Evolutionary conservation across 73 alveolate species (phyloP).

Genomic region (Paraurostyla sp.): DNA sequence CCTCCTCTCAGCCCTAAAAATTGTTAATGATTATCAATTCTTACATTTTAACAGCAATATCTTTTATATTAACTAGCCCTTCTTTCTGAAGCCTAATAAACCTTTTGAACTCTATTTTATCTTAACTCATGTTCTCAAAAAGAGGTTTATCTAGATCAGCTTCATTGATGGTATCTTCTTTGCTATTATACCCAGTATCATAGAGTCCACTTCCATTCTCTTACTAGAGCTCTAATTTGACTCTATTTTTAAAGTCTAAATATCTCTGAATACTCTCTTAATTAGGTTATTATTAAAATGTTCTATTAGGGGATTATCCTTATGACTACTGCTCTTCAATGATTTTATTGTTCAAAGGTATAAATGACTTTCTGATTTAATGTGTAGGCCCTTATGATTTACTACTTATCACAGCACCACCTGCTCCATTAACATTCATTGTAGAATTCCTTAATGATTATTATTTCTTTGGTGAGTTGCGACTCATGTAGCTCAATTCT

Average conservation of each 20-base stretch:
- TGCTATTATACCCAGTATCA: constrained; percentile 1
- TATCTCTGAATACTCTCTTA: not conserved
- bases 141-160: constrained; percentile 45
- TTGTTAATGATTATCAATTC: too few species aligned
- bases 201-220: not conserved
- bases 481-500: not conserved
- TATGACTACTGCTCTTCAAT: too few species aligned
- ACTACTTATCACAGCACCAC: not conserved
- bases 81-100: constrained; percentile 44
- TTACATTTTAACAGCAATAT: constrained; percentile 46
- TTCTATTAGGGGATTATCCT: not conserved
- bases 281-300: not conserved
- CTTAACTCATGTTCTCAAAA: constrained; percentile 13
- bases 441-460: not conserved
- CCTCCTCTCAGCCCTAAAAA: constrained; percentile 43
- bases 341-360: not conserved
- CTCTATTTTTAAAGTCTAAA: not conserved
- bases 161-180: not conserved
- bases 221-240: not conserved
- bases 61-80: constrained; percentile 50
- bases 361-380: not conserved
- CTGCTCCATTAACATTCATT: not conserved
- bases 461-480: not conserved
- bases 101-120: constrained; percentile 43
- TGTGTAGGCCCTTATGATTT: not conserved